phyloP scores from a whole-genome alignment of 768 basidiomycete species.

The Gloeopeniophorella convolvens region DNA sequence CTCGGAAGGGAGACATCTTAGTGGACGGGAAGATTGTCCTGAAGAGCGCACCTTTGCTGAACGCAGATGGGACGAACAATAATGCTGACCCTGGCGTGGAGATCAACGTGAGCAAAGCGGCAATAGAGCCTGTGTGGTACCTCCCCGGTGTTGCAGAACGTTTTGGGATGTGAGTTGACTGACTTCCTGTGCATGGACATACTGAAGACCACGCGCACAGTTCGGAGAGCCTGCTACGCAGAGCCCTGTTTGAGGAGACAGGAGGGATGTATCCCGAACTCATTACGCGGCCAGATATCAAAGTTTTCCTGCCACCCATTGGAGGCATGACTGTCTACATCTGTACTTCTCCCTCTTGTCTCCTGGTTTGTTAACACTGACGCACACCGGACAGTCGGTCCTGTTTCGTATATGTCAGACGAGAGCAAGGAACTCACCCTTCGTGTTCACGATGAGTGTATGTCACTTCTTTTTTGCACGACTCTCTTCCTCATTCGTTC shows the following conservation, averaged over 20 bases:
- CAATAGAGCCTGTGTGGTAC: slow-evolving; percentile 96
- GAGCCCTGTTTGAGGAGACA: slow-evolving; percentile 94
- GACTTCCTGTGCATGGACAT: background rate
- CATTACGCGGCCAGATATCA: slow-evolving; percentile 92
- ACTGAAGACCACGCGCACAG: slow-evolving; percentile 31
- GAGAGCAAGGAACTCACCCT: slow-evolving; percentile 74
- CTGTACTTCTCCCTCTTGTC: slow-evolving; percentile 39
- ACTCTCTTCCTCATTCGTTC: background rate
- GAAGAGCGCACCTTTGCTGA: slow-evolving; percentile 54
- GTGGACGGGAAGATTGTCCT: slow-evolving; percentile 83
- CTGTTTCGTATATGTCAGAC: slow-evolving; percentile 71
- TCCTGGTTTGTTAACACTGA: slow-evolving; percentile 2
- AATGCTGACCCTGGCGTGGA: slow-evolving; percentile 73
- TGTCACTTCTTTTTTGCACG: slow-evolving; percentile 17
- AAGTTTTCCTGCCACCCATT: slow-evolving; percentile 93
- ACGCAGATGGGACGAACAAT: slow-evolving; percentile 55
- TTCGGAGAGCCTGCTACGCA: slow-evolving; percentile 75
- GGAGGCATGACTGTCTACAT: slow-evolving; percentile 90
- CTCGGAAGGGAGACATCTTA: slow-evolving; percentile 59
- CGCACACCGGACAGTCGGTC: slow-evolving; percentile 53
- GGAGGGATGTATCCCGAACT: slow-evolving; percentile 96
- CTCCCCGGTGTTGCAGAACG: slow-evolving; percentile 89
- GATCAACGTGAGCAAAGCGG: slow-evolving; percentile 84
- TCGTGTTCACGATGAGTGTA: slow-evolving; percentile 92
- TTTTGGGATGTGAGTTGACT: slow-evolving; percentile 73